Conservation (phyloP, 1,284 basidiomycete genomes). For the Puccinia horiana region DNA sequence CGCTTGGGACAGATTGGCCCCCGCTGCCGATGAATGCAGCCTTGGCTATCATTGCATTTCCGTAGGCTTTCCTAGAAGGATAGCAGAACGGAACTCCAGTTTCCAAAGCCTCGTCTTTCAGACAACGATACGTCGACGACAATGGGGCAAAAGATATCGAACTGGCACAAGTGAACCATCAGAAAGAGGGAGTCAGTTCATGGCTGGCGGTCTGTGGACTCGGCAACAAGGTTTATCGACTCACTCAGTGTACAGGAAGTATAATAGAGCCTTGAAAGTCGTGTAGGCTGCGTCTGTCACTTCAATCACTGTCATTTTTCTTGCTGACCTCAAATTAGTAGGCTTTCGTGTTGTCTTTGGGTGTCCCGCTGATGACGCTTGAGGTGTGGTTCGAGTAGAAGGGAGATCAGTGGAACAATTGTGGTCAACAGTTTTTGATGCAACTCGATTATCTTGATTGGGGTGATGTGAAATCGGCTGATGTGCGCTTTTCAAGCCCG, state of each 20-base stretch:
- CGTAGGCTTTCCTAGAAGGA: not conserved
- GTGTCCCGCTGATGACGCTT: not conserved
- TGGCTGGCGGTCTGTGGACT: not conserved
- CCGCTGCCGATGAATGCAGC: conserved; percentile 26
- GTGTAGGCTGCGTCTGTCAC: conserved; percentile 53
- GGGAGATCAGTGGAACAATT: conserved; percentile 7
- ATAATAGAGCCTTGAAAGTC: conserved; percentile 59
- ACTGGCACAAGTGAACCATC: not conserved
- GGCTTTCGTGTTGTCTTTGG: not conserved
- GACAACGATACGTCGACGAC: conserved; percentile 54
- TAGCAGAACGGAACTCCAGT: conserved; percentile 30
- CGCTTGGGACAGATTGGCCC: conserved; percentile 35
- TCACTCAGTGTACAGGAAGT: conserved; percentile 60
- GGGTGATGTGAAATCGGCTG: not conserved
- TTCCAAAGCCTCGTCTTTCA: conserved; percentile 52
- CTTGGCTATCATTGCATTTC: not conserved
- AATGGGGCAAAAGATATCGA: conserved; percentile 54
- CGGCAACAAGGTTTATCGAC: conserved; percentile 52
- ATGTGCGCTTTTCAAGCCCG: not conserved
- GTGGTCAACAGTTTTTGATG: not conserved
- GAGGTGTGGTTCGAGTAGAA: not conserved
- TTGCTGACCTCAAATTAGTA: conserved; percentile 16
- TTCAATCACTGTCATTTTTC: conserved; percentile 40
- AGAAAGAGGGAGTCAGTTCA: not conserved
- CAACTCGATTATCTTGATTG: conserved; percentile 10